A percentile compares a stretch with the other conserved stretches of the same genome.
These are phyloP conservation scores for Backusella tuberculispora DNA, from an alignment of 192 early-diverging fungal genomes.

Conservation along the genomic window DNA sequence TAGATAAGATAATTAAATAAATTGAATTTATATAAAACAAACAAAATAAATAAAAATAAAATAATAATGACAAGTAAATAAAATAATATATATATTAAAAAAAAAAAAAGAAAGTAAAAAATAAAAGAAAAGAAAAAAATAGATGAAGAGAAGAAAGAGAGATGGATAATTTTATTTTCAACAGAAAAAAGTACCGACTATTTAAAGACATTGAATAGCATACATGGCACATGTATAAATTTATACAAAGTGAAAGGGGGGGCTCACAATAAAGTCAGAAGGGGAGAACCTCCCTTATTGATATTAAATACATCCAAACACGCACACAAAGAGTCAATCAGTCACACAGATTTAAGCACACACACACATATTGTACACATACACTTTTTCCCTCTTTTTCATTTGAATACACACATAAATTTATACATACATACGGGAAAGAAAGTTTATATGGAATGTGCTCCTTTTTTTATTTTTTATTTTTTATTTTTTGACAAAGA, in stretches of 20 bases:
- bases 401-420: background rate
- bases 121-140: background rate
- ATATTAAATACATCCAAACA: slow-evolving; percentile 18
- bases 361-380: background rate
- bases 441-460: slow-evolving; percentile 22
- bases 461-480: slow-evolving; percentile 7
- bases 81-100: background rate
- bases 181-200: slow-evolving; percentile 18
- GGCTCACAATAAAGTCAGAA: slow-evolving; percentile 14
- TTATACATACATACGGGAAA: background rate
- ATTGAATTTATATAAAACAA: slow-evolving; percentile 17
- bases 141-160: slow-evolving; percentile 10
- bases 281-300: slow-evolving; percentile 13
- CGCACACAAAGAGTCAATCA: slow-evolving; percentile 16
- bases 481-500: slow-evolving; percentile 20
- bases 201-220: background rate
- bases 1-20: slow-evolving; percentile 1
- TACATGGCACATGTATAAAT: slow-evolving; percentile 17
- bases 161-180: slow-evolving; percentile 17
- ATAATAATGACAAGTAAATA: background rate
- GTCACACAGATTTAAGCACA: slow-evolving; percentile 1
- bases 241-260: slow-evolving; percentile 13
- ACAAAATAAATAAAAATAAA: slow-evolving; percentile 23
- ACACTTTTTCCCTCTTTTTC: background rate
- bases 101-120: slow-evolving; percentile 17